These are phyloP conservation scores for Alternaria consortialis DNA, from an alignment of 2,329 filamentous ascomycete genomes.

Conservation along the genomic window DNA sequence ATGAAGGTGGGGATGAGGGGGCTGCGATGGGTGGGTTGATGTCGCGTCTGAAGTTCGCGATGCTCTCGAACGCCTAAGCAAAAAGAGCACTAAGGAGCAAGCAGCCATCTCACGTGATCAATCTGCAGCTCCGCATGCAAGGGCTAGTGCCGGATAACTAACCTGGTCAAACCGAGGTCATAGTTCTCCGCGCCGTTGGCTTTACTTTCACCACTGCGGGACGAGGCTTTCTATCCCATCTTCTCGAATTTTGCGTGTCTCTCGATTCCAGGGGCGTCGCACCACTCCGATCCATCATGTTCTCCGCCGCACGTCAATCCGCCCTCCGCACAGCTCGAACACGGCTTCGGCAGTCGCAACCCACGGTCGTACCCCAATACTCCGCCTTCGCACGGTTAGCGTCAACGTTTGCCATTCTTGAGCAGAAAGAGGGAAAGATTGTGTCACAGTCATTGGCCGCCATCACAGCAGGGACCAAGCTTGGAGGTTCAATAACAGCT, in stretches of 20 bases:
- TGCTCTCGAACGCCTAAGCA: constrained; percentile 29
- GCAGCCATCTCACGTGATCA: constrained; percentile 26
- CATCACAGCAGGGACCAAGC: constrained; percentile 83
- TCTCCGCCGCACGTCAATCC: constrained; percentile 47
- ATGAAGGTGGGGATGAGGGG: constrained; percentile 40
- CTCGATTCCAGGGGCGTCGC: constrained; percentile 3
- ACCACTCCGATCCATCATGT: constrained; percentile 39
- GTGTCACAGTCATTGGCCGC: constrained; percentile 83
- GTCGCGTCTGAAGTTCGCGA: constrained; percentile 48
- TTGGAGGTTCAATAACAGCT: constrained; percentile 85
- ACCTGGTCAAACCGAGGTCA: constrained; percentile 43
- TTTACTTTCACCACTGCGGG: constrained; percentile 9
- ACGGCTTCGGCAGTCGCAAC: constrained; percentile 54
- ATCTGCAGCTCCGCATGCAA: constrained; percentile 8
- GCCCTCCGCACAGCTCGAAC: constrained; percentile 52
- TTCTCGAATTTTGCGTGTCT: background rate
- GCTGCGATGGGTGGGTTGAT: constrained; percentile 34
- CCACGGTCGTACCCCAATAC: constrained; percentile 52
- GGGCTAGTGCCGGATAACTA: constrained; percentile 30
- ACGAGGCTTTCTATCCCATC: constrained; percentile 1
- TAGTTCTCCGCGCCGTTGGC: constrained; percentile 18
- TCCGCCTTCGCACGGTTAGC: constrained; percentile 74
- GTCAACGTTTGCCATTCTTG: constrained; percentile 89
- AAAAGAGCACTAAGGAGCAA: constrained; percentile 27
- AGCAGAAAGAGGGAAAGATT: constrained; percentile 90